Base-by-base conservation (phyloP, 108 stramenopile species). In the Cafeteria roenbergensis region DNA sequence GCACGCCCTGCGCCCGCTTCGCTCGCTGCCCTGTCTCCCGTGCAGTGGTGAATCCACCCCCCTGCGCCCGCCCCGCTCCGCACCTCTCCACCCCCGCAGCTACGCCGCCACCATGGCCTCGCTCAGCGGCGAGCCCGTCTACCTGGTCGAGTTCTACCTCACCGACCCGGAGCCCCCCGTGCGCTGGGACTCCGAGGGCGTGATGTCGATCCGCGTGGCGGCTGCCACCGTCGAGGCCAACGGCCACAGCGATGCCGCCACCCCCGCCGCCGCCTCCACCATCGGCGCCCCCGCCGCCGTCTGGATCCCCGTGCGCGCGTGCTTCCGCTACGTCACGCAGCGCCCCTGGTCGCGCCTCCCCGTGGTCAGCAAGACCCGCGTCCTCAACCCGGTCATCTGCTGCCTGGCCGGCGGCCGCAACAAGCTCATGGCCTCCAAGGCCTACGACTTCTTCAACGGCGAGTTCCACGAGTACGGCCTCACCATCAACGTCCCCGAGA, bases 301-400 rank as follows among this genome's bases (percentile, higher is more conserved):
- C 22, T 69, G 68, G 68, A n/a, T 53, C 14, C 68, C 68, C 0
- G 68, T 69, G 30, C 33, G 37, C 17, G 68, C 68, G 9, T 64
- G 64, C 26, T 71, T 66, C 58, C 65, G 71, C 12, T 71, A 71
- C 57, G 71, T 71, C n/a, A 71, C 71, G 48, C 63, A 64, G 51
- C n/a, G 55, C 14, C 71, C 71, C 20, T 71, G 71, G 71, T 59
- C 61, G 24, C 65, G 66, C 32, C 33, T 71, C 56, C 71, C 71
- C 55, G 34, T 71, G 33, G 35, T 50, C 17, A 29, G 28, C 50
- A 8, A 22, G 12, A 51, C 48, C 2, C 14, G 31, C 21, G 20
- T 42, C 31, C 37, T 51, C 1, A 51, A 51, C 33, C 63, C 48
- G 12, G 57, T 71, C 57, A 63, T 71, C n/a, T 50, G 64, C 27